Percentiles rank a stretch among this genome's conserved stretches.
Conservation (phyloP, 805 yeast genomes). For the Candida broadrunensis region DNA sequence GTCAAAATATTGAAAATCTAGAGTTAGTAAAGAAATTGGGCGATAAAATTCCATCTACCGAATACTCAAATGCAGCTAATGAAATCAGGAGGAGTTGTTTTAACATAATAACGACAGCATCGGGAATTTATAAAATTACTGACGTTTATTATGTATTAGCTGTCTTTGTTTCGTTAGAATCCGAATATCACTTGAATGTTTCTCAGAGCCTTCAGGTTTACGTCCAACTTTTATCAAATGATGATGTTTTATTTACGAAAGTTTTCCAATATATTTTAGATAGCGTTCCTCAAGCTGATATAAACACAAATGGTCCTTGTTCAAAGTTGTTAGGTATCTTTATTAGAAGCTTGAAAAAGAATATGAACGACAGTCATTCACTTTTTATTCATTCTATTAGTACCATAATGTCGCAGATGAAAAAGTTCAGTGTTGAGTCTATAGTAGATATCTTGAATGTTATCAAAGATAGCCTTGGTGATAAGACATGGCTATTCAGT, state of each 20-base stretch:
- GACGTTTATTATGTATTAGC: not conserved
- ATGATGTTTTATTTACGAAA: not conserved
- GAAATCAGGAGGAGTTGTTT: not conserved
- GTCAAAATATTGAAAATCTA: not conserved
- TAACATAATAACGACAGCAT: not conserved
- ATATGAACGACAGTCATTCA: not conserved
- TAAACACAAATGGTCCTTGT: not conserved
- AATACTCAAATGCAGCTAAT: not conserved
- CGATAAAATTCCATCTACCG: not conserved
- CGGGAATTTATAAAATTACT: not conserved
- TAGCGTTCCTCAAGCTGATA: not conserved
- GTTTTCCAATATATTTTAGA: not conserved
- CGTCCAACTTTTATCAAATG: not conserved
- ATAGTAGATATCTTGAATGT: not conserved
- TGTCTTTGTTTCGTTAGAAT: not conserved
- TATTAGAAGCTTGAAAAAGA: not conserved
- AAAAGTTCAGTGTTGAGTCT: not conserved
- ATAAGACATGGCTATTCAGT: slow-evolving; percentile 54
- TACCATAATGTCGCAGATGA: not conserved
- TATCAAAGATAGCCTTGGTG: slow-evolving; percentile 15
- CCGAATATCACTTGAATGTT: not conserved
- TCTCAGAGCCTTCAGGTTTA: not conserved
- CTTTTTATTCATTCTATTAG: not conserved
- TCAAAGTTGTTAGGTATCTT: not conserved
- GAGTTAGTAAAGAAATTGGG: not conserved